Evolutionary conservation across 2,329 filamentous ascomycete species (phyloP).

Genomic region (Septoria petroselini): DNA sequence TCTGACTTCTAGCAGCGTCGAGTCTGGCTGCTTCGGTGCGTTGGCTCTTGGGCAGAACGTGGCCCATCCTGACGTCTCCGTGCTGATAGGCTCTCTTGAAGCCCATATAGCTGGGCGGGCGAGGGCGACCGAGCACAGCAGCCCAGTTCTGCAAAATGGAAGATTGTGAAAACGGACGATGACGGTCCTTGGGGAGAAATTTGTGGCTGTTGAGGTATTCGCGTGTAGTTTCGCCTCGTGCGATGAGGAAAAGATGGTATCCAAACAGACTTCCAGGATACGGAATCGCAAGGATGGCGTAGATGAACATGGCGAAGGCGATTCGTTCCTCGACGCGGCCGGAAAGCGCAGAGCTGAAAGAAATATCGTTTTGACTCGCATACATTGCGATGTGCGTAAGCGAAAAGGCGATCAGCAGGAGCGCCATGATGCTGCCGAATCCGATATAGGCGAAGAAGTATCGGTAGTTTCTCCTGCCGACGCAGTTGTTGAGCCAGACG

Average conservation of each 20-base stretch:
- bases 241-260: slow-evolving; percentile 90
- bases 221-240: slow-evolving; percentile 86
- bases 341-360: slow-evolving; percentile 62
- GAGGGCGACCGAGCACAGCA: slow-evolving; percentile 75
- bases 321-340: slow-evolving; percentile 32
- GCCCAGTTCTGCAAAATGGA: slow-evolving; percentile 74
- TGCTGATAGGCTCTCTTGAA: slow-evolving; percentile 75
- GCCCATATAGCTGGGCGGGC: slow-evolving; percentile 81
- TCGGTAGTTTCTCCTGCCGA: slow-evolving; percentile 94
- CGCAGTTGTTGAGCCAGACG: slow-evolving; percentile 98
- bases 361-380: slow-evolving; percentile 59
- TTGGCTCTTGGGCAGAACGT: slow-evolving; percentile 27
- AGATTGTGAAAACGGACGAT: slow-evolving; percentile 80
- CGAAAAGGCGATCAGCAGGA: slow-evolving; percentile 73
- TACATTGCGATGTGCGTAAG: slow-evolving; percentile 79
- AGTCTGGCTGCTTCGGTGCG: slow-evolving; percentile 15
- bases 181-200: slow-evolving; percentile 86
- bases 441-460: slow-evolving; percentile 94
- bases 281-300: slow-evolving; percentile 67
- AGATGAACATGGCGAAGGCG: slow-evolving; percentile 79
- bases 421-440: slow-evolving; percentile 69
- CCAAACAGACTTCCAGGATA: slow-evolving; percentile 81
- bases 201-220: slow-evolving; percentile 97
- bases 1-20: slow-evolving; percentile 38
- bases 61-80: slow-evolving; percentile 81